A percentile compares a stretch with the other conserved stretches of the same genome.
phyloP scores from a whole-genome alignment of 495 filamentous ascomycete genomes.

The Penicillium nucicola region DNA sequence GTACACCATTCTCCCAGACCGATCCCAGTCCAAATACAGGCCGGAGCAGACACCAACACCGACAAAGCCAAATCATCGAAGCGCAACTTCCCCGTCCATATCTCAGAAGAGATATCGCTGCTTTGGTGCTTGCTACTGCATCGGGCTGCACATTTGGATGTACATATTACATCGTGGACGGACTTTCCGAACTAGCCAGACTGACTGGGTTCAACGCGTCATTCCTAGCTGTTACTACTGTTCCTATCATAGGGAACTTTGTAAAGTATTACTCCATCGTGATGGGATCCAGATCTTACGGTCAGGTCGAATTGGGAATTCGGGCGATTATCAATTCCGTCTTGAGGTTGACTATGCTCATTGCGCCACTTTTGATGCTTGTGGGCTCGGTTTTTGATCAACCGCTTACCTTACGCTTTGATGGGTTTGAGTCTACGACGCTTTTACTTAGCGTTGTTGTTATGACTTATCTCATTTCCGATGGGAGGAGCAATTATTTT shows the following conservation, averaged over 20 bases:
- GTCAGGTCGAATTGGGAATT: slow-evolving; percentile 24
- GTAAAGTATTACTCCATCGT: slow-evolving; percentile 20
- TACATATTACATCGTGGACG: slow-evolving; percentile 22
- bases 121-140: slow-evolving; percentile 8
- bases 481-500: slow-evolving; percentile 68
- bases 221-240: slow-evolving; percentile 21
- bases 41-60: not conserved
- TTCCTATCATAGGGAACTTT: slow-evolving; percentile 27
- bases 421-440: slow-evolving; percentile 34
- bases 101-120: not conserved
- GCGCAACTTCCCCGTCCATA: not conserved
- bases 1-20: slow-evolving; percentile 1
- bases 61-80: not conserved
- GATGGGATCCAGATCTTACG: slow-evolving; percentile 8
- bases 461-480: slow-evolving; percentile 48
- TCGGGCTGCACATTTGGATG: slow-evolving; percentile 19
- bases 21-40: not conserved
- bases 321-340: slow-evolving; percentile 21
- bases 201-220: slow-evolving; percentile 13
- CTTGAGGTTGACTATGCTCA: slow-evolving; percentile 29
- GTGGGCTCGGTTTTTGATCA: slow-evolving; percentile 33
- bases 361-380: slow-evolving; percentile 35
- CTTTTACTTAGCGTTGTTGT: slow-evolving; percentile 33
- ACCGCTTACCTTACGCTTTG: slow-evolving; percentile 30
- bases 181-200: slow-evolving; percentile 12